A percentile compares a stretch with the other conserved stretches of the same genome.
Conservation (phyloP, 495 filamentous ascomycete species). For the Penicillium taxi region DNA sequence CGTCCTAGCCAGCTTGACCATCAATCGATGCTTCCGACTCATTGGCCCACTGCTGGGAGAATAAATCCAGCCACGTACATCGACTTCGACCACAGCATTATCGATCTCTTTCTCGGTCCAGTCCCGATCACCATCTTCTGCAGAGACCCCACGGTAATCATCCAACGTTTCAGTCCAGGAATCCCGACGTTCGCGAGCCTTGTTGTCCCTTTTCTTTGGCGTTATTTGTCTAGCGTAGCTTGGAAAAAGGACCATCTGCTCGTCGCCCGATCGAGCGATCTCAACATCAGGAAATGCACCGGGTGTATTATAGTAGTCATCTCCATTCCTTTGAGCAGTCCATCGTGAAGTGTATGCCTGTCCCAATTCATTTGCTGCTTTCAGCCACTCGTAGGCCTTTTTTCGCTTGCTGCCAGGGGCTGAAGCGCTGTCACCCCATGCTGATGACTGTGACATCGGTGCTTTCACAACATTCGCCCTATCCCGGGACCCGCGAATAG, state of each 20-base stretch:
- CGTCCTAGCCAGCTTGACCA: conserved; percentile 74
- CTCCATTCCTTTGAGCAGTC: conserved; percentile 44
- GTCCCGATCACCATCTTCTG: conserved; percentile 39
- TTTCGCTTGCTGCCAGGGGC: conserved; percentile 64
- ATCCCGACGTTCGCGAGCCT: conserved; percentile 15
- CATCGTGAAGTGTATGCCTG: conserved; percentile 66
- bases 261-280: conserved; percentile 67
- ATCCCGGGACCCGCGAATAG: conserved; percentile 19
- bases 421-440: conserved; percentile 44
- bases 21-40: conserved; percentile 75
- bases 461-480: conserved; percentile 16
- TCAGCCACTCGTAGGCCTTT: conserved; percentile 77
- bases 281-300: conserved; percentile 75
- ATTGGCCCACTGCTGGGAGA: conserved; percentile 78
- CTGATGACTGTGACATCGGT: conserved; percentile 33
- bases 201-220: conserved; percentile 17
- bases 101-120: conserved; percentile 66
- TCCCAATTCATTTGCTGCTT: conserved; percentile 82
- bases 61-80: conserved; percentile 93
- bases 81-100: conserved; percentile 75
- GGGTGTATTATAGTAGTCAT: conserved; percentile 56
- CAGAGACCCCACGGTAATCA: conserved; percentile 28
- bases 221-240: conserved; percentile 71
- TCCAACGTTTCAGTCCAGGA: conserved; percentile 31
- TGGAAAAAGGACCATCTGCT: conserved; percentile 91